These are phyloP conservation scores for Metschnikowia picachoensis DNA, from an alignment of 805 yeast species.

Conservation along the genomic window DNA sequence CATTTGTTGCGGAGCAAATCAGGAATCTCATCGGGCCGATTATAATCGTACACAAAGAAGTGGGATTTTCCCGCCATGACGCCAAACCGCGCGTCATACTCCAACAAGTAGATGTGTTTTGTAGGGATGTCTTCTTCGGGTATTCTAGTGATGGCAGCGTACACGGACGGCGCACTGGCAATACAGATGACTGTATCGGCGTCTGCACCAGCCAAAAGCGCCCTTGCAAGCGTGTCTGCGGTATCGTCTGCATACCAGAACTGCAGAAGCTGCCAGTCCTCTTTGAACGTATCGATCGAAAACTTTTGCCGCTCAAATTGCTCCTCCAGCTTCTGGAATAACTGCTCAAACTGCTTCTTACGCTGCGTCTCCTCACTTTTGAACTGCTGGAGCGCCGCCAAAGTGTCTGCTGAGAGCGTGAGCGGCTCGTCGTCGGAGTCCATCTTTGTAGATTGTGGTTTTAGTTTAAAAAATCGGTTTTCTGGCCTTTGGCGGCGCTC, in stretches of 20 bases:
- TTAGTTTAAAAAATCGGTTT: background rate
- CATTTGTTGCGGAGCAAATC: constrained; percentile 54
- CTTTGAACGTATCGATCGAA: constrained; percentile 73
- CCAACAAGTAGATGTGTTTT: constrained; percentile 67
- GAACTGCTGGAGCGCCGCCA: constrained; percentile 62
- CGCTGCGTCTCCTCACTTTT: constrained; percentile 58
- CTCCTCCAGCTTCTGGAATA: constrained; percentile 57
- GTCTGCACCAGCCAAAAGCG: constrained; percentile 73
- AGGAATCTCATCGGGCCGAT: constrained; percentile 61
- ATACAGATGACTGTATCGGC: constrained; percentile 66
- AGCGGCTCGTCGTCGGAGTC: constrained; percentile 44
- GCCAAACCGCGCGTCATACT: constrained; percentile 74
- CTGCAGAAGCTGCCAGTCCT: constrained; percentile 93
- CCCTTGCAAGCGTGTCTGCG: constrained; percentile 63
- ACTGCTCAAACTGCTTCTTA: constrained; percentile 49
- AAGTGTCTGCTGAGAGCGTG: constrained; percentile 44
- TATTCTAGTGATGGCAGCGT: constrained; percentile 68
- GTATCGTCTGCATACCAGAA: constrained; percentile 84
- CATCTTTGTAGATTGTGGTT: constrained; percentile 15
- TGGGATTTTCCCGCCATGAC: constrained; percentile 63
- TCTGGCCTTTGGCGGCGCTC: background rate
- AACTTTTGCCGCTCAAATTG: constrained; percentile 40
- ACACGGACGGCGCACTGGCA: constrained; percentile 89
- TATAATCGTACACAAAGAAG: constrained; percentile 74
- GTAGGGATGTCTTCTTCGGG: constrained; percentile 56